A percentile compares a stretch with the other conserved stretches of the same genome.
These are phyloP conservation scores for Yamadazyma aaseri DNA, from an alignment of 1,139 yeast species.

Conservation along the genomic window DNA sequence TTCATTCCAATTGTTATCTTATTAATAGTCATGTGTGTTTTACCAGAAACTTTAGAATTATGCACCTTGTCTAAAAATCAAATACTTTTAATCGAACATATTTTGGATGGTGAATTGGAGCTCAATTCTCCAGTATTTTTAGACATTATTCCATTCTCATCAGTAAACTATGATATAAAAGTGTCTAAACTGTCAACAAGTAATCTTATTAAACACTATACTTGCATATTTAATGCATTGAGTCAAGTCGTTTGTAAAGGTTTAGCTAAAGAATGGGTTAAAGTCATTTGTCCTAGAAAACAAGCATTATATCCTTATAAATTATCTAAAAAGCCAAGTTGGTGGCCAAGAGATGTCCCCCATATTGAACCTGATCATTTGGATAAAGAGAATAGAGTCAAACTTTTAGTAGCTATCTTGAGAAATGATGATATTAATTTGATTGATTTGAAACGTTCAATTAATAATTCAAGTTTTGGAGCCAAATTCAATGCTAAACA, in stretches of 20 bases:
- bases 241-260: slow-evolving; percentile 57
- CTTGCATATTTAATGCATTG: slow-evolving; percentile 17
- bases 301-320: slow-evolving; percentile 67
- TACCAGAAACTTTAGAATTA: neutral
- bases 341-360: slow-evolving; percentile 68
- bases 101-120: slow-evolving; percentile 9
- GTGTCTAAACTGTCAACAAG: slow-evolving; percentile 2
- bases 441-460: slow-evolving; percentile 19
- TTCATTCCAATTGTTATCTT: too few relatives aligned
- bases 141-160: slow-evolving; percentile 15
- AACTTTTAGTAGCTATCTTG: slow-evolving; percentile 45
- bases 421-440: slow-evolving; percentile 25
- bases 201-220: slow-evolving; percentile 15
- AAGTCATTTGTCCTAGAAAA: slow-evolving; percentile 62
- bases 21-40: neutral
- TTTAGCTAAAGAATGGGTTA: slow-evolving; percentile 69
- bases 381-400: slow-evolving; percentile 53
- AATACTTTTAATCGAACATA: slow-evolving; percentile 9
- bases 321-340: slow-evolving; percentile 51
- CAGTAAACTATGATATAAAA: slow-evolving; percentile 5
- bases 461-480: slow-evolving; percentile 8
- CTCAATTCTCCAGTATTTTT: slow-evolving; percentile 10
- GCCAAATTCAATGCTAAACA: slow-evolving; percentile 4
- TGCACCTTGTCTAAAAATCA: slow-evolving; percentile 12
- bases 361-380: slow-evolving; percentile 79